A percentile compares a stretch with the other conserved stretches of the same genome.
phyloP scores from a whole-genome alignment of 768 basidiomycete species.

The Mycena vitilis region DNA sequence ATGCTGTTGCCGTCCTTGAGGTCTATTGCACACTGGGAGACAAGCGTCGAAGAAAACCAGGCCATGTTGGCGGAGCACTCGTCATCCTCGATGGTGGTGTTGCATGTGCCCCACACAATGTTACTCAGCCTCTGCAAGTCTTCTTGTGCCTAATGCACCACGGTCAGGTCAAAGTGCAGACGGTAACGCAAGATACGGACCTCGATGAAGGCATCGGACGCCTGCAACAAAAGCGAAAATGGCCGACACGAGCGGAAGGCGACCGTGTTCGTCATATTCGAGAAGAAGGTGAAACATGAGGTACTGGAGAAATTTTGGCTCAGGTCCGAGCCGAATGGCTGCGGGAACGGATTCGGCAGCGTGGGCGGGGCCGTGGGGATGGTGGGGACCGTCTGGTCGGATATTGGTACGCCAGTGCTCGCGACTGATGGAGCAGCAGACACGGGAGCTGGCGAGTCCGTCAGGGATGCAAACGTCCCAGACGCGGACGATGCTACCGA shows the following conservation, averaged over 20 bases:
- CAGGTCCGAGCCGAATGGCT: slow-evolving; percentile 75
- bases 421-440: slow-evolving; percentile 11
- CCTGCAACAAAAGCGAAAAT: slow-evolving; percentile 72
- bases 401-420: slow-evolving; percentile 11
- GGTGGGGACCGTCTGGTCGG: slow-evolving; percentile 53
- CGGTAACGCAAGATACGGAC: slow-evolving; percentile 50
- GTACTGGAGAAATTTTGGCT: slow-evolving; percentile 73
- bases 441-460: slow-evolving; percentile 23
- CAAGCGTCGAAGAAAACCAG: slow-evolving; percentile 65
- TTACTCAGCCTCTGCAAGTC: slow-evolving; percentile 73
- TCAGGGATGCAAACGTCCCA: slow-evolving; percentile 34
- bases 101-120: slow-evolving; percentile 85
- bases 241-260: slow-evolving; percentile 82
- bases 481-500: slow-evolving; percentile 22
- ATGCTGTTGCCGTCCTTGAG: slow-evolving; percentile 62
- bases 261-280: slow-evolving; percentile 73
- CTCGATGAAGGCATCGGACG: slow-evolving; percentile 64
- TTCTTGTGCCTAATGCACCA: slow-evolving; percentile 63
- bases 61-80: slow-evolving; percentile 78
- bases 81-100: slow-evolving; percentile 59
- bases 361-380: slow-evolving; percentile 62
- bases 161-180: neutral
- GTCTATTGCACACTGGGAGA: slow-evolving; percentile 67
- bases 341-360: slow-evolving; percentile 83
- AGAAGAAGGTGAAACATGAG: slow-evolving; percentile 77